These are phyloP conservation scores for Barbarea vulgaris DNA, from an alignment of 345 rosid genomes.

Conservation along the genomic window DNA sequence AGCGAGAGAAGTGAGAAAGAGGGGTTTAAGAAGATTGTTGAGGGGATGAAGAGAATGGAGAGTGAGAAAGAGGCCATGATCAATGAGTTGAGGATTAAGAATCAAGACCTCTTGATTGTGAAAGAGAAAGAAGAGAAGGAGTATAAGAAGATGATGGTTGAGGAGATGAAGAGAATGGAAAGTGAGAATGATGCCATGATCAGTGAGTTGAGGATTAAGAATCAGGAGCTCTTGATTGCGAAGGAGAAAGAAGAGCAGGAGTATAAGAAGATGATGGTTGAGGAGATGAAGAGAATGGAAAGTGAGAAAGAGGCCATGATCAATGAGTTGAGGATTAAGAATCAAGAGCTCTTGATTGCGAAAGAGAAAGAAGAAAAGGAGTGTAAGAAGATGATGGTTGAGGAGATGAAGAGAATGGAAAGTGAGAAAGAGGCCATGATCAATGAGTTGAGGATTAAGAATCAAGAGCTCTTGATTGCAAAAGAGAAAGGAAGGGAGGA, in stretches of 20 bases:
- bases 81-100: not conserved
- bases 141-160: not conserved
- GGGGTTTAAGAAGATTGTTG: not conserved
- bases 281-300: not conserved
- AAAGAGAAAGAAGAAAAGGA: not conserved
- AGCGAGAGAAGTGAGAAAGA: slow-evolving; percentile 21
- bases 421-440: not conserved
- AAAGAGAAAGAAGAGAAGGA: not conserved
- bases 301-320: not conserved
- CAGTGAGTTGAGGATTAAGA: not conserved
- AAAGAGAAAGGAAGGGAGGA: not conserved
- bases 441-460: not conserved
- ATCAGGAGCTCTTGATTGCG: not conserved
- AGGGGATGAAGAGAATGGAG: not conserved
- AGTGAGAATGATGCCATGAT: not conserved
- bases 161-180: slow-evolving; percentile 2
- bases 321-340: not conserved
- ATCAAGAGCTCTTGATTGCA: not conserved
- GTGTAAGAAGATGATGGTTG: not conserved
- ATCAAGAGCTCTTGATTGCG: slow-evolving; percentile 10
- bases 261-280: not conserved
- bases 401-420: slow-evolving; percentile 2
- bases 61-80: not conserved
- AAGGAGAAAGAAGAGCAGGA: not conserved
- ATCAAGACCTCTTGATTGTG: slow-evolving; percentile 8